A percentile compares a stretch with the other conserved stretches of the same genome.
phyloP scores from a whole-genome alignment of 257 asterid species.

The Nemophila menziesii region DNA sequence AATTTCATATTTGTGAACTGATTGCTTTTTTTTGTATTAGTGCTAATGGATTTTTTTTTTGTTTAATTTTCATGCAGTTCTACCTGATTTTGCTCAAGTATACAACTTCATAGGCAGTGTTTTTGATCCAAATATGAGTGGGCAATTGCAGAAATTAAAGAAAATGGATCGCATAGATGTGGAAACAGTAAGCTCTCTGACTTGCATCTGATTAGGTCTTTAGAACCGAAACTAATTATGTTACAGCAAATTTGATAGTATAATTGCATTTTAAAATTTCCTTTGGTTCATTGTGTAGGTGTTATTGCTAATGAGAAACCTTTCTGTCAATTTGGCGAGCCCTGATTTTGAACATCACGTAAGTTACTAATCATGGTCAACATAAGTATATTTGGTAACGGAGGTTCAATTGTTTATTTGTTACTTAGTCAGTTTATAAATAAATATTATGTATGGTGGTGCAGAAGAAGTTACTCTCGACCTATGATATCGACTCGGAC shows the following conservation, averaged over 20 bases:
- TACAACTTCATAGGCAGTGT: slow-evolving; percentile 87
- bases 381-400: neutral
- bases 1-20: neutral
- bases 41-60: slow-evolving; percentile 10
- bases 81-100: slow-evolving; percentile 90
- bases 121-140: slow-evolving; percentile 66
- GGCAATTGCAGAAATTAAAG: slow-evolving; percentile 74
- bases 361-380: slow-evolving; percentile 23
- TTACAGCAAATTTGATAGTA: neutral
- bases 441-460: neutral
- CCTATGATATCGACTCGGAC: slow-evolving; percentile 16
- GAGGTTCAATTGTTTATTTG: neutral
- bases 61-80: slow-evolving; percentile 42
- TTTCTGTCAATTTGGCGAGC: slow-evolving; percentile 75
- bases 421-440: too few relatives aligned
- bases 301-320: slow-evolving; percentile 75
- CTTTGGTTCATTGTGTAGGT: slow-evolving; percentile 33
- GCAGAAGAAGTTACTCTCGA: slow-evolving; percentile 22
- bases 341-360: slow-evolving; percentile 85
- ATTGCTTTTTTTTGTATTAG: slow-evolving; percentile 1
- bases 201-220: slow-evolving; percentile 4
- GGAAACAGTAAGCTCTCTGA: slow-evolving; percentile 64
- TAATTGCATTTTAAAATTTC: slow-evolving; percentile 2
- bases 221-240: neutral
- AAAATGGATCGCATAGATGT: slow-evolving; percentile 88